phyloP scores from a whole-genome alignment of 768 basidiomycete species.

The Boletus pseudo-olivaceus region DNA sequence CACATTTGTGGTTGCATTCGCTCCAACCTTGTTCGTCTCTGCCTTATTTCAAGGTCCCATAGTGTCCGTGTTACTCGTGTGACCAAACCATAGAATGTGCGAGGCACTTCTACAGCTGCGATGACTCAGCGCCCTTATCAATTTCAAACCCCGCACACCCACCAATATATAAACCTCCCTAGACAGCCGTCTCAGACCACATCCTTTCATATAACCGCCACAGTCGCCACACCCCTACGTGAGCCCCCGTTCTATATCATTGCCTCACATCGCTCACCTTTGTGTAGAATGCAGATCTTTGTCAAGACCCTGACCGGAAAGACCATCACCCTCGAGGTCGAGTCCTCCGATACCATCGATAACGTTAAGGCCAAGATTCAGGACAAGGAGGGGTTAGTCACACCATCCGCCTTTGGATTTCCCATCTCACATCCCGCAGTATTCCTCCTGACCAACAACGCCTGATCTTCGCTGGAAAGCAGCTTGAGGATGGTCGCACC shows the following conservation, averaged over 20 bases:
- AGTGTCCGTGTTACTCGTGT: too few species aligned
- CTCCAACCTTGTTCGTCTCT: too few species aligned
- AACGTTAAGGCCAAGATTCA: slow-evolving; percentile 47
- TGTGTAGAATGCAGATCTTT: slow-evolving; percentile 54
- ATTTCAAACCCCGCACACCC: slow-evolving; percentile 13
- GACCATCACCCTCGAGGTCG: slow-evolving; percentile 52
- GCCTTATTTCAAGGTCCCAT: too few species aligned
- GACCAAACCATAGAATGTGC: too few species aligned
- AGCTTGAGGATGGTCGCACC: slow-evolving; percentile 91
- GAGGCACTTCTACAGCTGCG: background rate
- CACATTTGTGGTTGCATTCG: too few species aligned
- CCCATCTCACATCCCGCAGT: slow-evolving; percentile 21
- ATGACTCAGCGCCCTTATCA: slow-evolving; percentile 6
- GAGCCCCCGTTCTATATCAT: background rate
- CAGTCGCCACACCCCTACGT: background rate
- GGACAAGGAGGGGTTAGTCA: slow-evolving; percentile 59
- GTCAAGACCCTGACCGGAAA: slow-evolving; percentile 88
- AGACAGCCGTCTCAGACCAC: background rate
- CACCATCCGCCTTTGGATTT: fast-evolving
- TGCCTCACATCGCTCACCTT: background rate
- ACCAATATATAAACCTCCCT: slow-evolving; percentile 13
- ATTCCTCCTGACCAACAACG: slow-evolving; percentile 91
- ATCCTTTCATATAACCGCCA: slow-evolving; percentile 4
- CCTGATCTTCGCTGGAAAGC: slow-evolving; percentile 95
- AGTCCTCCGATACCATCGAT: slow-evolving; percentile 27